A percentile compares a stretch with the other conserved stretches of the same genome.
phyloP scores from a whole-genome alignment of 352 stramenopile genomes.

The Phytophthora pluvialis region DNA sequence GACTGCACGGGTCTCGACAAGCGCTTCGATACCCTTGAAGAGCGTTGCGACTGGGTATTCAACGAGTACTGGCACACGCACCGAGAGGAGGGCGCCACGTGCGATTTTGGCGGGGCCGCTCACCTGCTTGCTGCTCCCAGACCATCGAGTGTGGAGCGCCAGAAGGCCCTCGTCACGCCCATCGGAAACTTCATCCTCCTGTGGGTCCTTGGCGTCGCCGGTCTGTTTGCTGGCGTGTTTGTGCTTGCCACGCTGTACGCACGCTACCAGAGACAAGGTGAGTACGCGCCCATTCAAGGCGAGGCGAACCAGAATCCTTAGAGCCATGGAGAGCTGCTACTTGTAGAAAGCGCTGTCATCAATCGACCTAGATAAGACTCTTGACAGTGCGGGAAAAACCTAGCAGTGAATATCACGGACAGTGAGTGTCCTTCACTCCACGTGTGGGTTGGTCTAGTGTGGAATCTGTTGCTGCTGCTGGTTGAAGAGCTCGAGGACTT shows the following conservation, averaged over 20 bases:
- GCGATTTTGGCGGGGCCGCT: conserved; percentile 75
- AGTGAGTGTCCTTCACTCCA: neutral
- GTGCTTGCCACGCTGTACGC: conserved; percentile 16
- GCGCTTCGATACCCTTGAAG: conserved; percentile 54
- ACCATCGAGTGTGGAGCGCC: conserved; percentile 15
- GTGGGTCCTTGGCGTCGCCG: conserved; percentile 25
- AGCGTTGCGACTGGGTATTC: conserved; percentile 49
- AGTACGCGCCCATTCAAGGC: conserved; percentile 25
- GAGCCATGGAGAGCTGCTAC: neutral
- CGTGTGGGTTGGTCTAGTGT: conserved; percentile 17
- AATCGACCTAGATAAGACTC: conserved; percentile 13
- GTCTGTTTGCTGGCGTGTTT: conserved; percentile 13
- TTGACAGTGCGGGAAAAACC: neutral
- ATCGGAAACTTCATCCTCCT: conserved; percentile 28
- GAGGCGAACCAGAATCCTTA: conserved; percentile 11
- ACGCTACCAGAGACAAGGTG: conserved; percentile 20
- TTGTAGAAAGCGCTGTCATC: conserved; percentile 11
- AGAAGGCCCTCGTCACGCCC: conserved; percentile 25
- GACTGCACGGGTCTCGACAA: conserved; percentile 58
- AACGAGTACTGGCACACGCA: conserved; percentile 74
- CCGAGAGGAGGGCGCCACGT: conserved; percentile 65
- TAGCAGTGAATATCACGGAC: neutral
- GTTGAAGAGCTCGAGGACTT: conserved; percentile 86
- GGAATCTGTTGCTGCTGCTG: conserved; percentile 46
- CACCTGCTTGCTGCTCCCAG: conserved; percentile 46